phyloP scores from a whole-genome alignment of 73 alveolate genomes.

The Effrenium voratum region DNA sequence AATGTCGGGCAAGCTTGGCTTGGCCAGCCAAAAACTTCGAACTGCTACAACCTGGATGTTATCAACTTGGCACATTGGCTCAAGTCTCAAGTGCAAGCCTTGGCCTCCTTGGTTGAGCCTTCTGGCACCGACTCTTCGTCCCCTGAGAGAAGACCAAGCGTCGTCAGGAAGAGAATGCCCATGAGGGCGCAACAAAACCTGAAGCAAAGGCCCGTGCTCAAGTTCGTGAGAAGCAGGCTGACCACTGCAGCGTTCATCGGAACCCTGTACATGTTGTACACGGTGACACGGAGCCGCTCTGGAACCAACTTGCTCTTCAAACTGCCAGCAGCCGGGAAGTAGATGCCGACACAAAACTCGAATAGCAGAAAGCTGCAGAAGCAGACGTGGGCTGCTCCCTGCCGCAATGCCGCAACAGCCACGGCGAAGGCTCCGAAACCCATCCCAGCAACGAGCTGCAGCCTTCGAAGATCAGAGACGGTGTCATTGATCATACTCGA shows the following conservation, averaged over 20 bases:
- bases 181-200: neutral
- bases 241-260: neutral
- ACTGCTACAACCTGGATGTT: neutral
- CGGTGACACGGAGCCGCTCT: neutral
- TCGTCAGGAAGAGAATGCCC: neutral
- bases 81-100: neutral
- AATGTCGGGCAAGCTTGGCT: neutral
- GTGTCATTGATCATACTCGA: neutral
- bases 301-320: conserved; percentile 8
- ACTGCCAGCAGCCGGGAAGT: neutral
- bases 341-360: neutral
- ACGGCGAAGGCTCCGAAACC: neutral
- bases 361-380: neutral
- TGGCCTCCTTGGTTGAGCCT: neutral
- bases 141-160: neutral
- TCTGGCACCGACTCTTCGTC: neutral
- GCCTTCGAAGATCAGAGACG: neutral
- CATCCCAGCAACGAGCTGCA: neutral
- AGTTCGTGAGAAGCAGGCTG: neutral
- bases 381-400: neutral
- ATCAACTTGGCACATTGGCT: neutral
- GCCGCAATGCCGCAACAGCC: neutral
- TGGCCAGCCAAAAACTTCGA: neutral
- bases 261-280: neutral
- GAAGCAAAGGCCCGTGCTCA: neutral